phyloP scores from a whole-genome alignment of 1,284 basidiomycete genomes.

The Neotropicomus parvogracilis region DNA sequence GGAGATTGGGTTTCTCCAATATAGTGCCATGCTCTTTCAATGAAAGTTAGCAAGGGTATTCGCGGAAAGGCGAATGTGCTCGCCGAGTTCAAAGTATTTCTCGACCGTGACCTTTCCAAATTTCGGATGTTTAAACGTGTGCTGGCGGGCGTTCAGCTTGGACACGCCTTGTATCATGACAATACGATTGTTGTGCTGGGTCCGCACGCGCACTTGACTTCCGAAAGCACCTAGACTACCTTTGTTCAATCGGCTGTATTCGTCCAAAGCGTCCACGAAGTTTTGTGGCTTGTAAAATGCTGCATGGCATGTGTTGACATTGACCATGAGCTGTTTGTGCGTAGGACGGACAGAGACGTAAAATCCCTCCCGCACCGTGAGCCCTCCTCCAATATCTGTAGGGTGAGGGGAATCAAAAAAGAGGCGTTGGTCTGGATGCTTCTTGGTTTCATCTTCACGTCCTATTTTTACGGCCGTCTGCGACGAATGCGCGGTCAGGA shows the following conservation, averaged over 20 bases:
- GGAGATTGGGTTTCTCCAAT: constrained; percentile 49
- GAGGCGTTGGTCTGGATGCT: constrained; percentile 34
- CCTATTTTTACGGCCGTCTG: constrained; percentile 40
- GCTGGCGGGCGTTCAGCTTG: constrained; percentile 43
- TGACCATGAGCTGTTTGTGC: constrained; percentile 72
- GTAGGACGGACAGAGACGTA: constrained; percentile 72
- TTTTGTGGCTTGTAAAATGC: constrained; percentile 69
- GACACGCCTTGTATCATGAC: constrained; percentile 58
- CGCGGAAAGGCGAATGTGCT: constrained; percentile 20
- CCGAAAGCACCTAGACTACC: constrained; percentile 52
- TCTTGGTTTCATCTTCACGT: constrained; percentile 33
- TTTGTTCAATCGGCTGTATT: constrained; percentile 48
- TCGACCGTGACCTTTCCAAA: constrained; percentile 53
- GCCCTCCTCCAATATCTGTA: constrained; percentile 34
- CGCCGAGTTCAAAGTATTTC: constrained; percentile 61
- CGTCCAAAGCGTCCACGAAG: constrained; percentile 52
- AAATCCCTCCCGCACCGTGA: constrained; percentile 70
- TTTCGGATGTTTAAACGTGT: constrained; percentile 54
- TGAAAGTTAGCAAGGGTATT: background rate
- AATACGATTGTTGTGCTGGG: constrained; percentile 54
- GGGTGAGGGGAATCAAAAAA: constrained; percentile 34
- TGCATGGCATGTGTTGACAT: constrained; percentile 74
- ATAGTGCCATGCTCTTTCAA: constrained; percentile 53
- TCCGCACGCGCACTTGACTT: constrained; percentile 54
- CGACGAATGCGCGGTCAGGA: constrained; percentile 44